A percentile compares a stretch with the other conserved stretches of the same genome.
Evolutionary conservation across 2,329 filamentous ascomycete genomes (phyloP).

Genomic region (Phoma sp.): DNA sequence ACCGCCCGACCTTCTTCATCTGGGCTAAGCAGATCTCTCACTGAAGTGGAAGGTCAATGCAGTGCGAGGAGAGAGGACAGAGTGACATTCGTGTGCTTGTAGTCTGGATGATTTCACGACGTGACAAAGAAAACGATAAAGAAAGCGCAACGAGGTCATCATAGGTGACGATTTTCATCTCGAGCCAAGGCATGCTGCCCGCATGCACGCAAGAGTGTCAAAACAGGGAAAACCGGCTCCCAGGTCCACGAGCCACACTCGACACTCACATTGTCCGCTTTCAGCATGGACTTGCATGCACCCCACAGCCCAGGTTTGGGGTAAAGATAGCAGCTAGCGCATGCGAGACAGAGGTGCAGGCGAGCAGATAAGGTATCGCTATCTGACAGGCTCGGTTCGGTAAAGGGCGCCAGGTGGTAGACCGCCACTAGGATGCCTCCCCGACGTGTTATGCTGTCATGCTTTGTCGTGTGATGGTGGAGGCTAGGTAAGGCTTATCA

Average conservation of each 20-base stretch:
- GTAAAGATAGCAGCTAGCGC: constrained; percentile 10
- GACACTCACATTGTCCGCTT: not conserved
- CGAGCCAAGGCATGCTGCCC: not conserved
- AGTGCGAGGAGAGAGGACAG: not conserved
- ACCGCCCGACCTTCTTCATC: constrained; percentile 19
- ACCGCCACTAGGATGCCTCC: constrained; percentile 5
- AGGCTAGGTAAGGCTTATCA: not conserved
- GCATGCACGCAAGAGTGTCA: not conserved
- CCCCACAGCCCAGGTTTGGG: constrained; percentile 22
- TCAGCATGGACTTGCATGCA: constrained; percentile 20
- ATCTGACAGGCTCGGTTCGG: constrained; percentile 29
- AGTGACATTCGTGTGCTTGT: not conserved
- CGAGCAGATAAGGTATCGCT: constrained; percentile 35
- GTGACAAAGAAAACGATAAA: not conserved
- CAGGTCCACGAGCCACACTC: constrained; percentile 12
- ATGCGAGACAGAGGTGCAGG: constrained; percentile 16
- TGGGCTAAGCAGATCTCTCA: constrained; percentile 12
- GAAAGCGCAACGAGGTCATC: too few relatives aligned
- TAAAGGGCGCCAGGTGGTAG: constrained; percentile 1
- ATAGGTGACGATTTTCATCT: too few relatives aligned
- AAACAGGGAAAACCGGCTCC: not conserved
- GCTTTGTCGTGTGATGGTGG: not conserved
- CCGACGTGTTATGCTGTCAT: constrained; percentile 18
- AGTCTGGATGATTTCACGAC: not conserved
- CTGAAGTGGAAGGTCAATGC: constrained; percentile 15